Base-by-base conservation (phyloP, 1,284 basidiomycete genomes). In the Papiliotrema nemorosa region DNA sequence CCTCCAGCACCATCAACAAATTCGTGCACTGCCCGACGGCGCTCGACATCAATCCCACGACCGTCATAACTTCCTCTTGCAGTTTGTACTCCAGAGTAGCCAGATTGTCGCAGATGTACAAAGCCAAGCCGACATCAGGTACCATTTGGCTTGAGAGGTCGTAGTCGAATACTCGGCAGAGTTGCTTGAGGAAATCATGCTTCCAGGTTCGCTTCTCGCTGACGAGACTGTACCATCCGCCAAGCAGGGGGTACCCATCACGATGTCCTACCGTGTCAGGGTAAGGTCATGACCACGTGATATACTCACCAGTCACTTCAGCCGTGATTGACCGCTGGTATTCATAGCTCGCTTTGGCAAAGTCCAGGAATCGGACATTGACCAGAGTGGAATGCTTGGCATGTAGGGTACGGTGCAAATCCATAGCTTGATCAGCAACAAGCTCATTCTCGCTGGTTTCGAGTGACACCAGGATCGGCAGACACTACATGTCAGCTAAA, bases 101-200 rank as follows among this genome's bases (percentile, higher is more conserved):
- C 52, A 98, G 85, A 66, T 96, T 97, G 71, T 98, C 96, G 0
- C 90, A 87, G 79, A 97, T 86, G 74, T 90, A 99, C 41, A 90
- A 84, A 0, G 81, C 81, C 61, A 97, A 89, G 26, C 85, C 82
- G 26, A 91, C 79, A 60, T 91, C 85, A 53, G 86, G 82, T 35
- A 53, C 52, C 55, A 42, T 49, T 27, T 44, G 49, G 57, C 61
- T 53, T 16, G 52, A 39, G n/a, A 70, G 60, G 52, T 84, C 81
- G 45, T 84, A 81, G 50, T 91, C 87, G 63, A 94, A 90, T 0
- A 84, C 83, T 61, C 88, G 88, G 44, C 87, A 79, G 21, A 97
- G 73, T 0, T 88, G 80, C 65, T 85, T 87, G 54, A 98, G 76
- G 66, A 96, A 97, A 52, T 96, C 92, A 54, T 90, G 82, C 58